Evolutionary conservation across 2,329 filamentous ascomycete species (phyloP), one percentile per base, ranked within the genome.

Genomic region (Colletotrichum lentis): DNA sequence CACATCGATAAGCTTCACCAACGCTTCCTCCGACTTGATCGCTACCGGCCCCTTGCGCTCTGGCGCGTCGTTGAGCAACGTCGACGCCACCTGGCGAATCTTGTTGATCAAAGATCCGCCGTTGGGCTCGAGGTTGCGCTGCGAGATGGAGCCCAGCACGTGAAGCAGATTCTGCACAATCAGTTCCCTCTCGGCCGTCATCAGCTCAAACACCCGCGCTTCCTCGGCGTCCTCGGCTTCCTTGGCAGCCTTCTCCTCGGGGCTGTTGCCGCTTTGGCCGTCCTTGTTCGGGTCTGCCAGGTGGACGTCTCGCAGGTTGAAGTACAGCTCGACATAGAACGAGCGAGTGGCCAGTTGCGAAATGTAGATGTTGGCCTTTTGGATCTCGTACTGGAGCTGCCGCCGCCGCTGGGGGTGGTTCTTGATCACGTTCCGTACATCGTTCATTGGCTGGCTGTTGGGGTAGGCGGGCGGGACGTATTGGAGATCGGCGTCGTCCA

Each of bases 301-400:
- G 73, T 90, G 87, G 1, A 89, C 86, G 61, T 94, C 91, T 44
- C 89, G 88, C 1, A 96, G 83, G 72, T 89, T 89, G 77, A 93
- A 93, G 79, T 95, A 97, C 71, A 94, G 90, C 76, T 97, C 93
- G 0, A 96, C 92, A 64, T 95, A 88, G 76, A 93, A 94, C 0
- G 92, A 95, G 27, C 94, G 86, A 0, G 93, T 96, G 2, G 90
- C 89, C 11, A 97, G 82, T 73, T 94, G 91, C 6, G 91, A 95
- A 2, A 90, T 88, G 75, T 95, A 93, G 46, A 97, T 92, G 76
- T 97, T 97, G 7, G 93, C 92, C 76, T 96, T 97, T 76, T 97
- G 93, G 37, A 97, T 96, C 78, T 97, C 94, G 72, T 90, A 93
- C 75, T 96, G 92, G 5, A 94, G 77, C 63, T 84, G 81, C 1